These are phyloP conservation scores for Termitomyces sp. DNA, from an alignment of 768 basidiomycete genomes.

Conservation along the genomic window DNA sequence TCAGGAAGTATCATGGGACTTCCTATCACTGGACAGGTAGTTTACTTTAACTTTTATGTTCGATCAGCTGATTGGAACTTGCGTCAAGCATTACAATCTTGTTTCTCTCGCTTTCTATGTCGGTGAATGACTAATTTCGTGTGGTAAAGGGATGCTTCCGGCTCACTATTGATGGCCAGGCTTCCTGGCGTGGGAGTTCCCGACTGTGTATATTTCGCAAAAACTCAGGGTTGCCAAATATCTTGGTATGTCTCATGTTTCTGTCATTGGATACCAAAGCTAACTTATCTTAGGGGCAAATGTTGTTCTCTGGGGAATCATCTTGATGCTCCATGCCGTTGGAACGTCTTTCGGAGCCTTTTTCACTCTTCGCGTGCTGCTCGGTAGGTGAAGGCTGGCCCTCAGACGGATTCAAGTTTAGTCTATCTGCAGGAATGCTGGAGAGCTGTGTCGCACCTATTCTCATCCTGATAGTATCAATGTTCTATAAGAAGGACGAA, in stretches of 20 bases:
- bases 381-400: constrained; percentile 32
- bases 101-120: constrained; percentile 62
- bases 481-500: constrained; percentile 69
- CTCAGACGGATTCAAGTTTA: background rate
- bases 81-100: constrained; percentile 52
- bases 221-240: constrained; percentile 57
- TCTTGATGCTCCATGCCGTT: constrained; percentile 57
- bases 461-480: constrained; percentile 56
- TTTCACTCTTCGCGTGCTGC: constrained; percentile 56
- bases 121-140: constrained; percentile 26
- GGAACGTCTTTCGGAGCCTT: constrained; percentile 55
- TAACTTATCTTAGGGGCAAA: constrained; percentile 36
- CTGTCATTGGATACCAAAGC: background rate
- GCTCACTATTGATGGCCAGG: constrained; percentile 26
- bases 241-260: constrained; percentile 34
- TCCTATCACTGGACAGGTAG: constrained; percentile 57
- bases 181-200: constrained; percentile 59
- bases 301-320: constrained; percentile 53
- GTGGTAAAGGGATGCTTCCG: too few species aligned
- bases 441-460: constrained; percentile 63
- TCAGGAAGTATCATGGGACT: constrained; percentile 56
- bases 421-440: constrained; percentile 46
- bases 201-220: constrained; percentile 62
- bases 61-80: background rate
- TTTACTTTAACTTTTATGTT: background rate